These are phyloP conservation scores for Kodamaea fungicola DNA, from an alignment of 1,139 yeast species.

Conservation along the genomic window DNA sequence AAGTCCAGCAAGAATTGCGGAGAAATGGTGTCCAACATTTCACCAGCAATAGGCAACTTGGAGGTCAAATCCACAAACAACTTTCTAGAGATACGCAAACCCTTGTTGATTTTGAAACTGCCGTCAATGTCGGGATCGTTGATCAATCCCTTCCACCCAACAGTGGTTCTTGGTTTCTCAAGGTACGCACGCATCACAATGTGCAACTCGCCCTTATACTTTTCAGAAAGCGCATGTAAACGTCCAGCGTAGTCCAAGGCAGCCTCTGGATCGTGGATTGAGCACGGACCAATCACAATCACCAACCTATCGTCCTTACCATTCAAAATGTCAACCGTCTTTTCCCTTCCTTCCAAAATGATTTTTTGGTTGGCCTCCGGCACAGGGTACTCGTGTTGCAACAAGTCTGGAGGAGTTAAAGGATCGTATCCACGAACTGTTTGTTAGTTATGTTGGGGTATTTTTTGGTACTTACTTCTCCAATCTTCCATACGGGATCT, in stretches of 20 bases:
- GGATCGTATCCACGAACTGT: slow-evolving; percentile 77
- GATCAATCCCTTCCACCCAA: slow-evolving; percentile 97
- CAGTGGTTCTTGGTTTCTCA: slow-evolving; percentile 98
- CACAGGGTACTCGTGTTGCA: slow-evolving; percentile 85
- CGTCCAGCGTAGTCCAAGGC: slow-evolving; percentile 83
- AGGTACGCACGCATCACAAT: slow-evolving; percentile 96
- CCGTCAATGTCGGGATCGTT: slow-evolving; percentile 97
- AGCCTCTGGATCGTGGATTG: slow-evolving; percentile 90
- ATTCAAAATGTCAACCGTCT: slow-evolving; percentile 63
- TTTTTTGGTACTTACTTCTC: slow-evolving; percentile 55
- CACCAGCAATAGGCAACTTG: slow-evolving; percentile 88
- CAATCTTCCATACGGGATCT: slow-evolving; percentile 82
- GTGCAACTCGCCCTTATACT: slow-evolving; percentile 69
- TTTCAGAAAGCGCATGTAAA: slow-evolving; percentile 56
- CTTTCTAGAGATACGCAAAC: slow-evolving; percentile 82
- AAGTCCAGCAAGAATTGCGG: slow-evolving; percentile 92
- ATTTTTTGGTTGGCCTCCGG: slow-evolving; percentile 54
- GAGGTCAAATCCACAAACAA: slow-evolving; percentile 77
- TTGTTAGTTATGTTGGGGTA: slow-evolving; percentile 5
- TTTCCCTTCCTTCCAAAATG: slow-evolving; percentile 74
- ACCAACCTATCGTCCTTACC: slow-evolving; percentile 80
- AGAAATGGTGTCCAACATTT: slow-evolving; percentile 95
- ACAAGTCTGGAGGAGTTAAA: slow-evolving; percentile 86
- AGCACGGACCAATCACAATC: slow-evolving; percentile 93
- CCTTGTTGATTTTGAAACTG: slow-evolving; percentile 91